These are phyloP conservation scores for Casuarina glauca DNA, from an alignment of 306 rosid genomes.

Conservation along the genomic window DNA sequence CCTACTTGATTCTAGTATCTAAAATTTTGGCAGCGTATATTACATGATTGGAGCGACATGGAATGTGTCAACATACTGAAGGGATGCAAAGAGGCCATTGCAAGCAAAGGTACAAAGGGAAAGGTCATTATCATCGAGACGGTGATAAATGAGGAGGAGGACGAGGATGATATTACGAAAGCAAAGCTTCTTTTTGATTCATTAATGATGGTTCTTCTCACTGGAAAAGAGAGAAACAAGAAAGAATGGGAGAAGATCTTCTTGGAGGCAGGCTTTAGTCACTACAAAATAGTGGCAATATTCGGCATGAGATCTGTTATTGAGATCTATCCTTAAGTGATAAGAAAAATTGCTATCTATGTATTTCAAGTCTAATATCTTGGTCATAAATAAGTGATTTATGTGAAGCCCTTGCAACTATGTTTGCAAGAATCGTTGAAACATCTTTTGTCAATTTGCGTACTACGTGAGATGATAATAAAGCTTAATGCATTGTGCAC, in stretches of 20 bases:
- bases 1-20: neutral
- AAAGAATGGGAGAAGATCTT: conserved; percentile 59
- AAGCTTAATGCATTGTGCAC: no score
- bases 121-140: conserved; percentile 57
- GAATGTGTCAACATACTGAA: conserved; percentile 38
- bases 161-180: conserved; percentile 31
- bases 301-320: conserved; percentile 52
- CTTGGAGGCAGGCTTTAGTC: conserved; percentile 46
- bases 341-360: no score
- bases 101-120: conserved; percentile 36
- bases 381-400: no score
- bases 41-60: conserved; percentile 50
- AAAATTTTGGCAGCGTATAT: conserved; percentile 30
- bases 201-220: conserved; percentile 35
- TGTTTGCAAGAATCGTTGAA: no score
- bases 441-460: no score
- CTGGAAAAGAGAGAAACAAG: conserved; percentile 50
- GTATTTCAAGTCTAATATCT: no score
- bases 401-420: no score
- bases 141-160: conserved; percentile 32
- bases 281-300: conserved; percentile 37
- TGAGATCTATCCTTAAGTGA: conserved; percentile 46
- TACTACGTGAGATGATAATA: no score
- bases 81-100: conserved; percentile 50
- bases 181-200: conserved; percentile 45